Percentiles rank a stretch among this genome's conserved stretches.
phyloP scores from a whole-genome alignment of 1,284 basidiomycete genomes.

The Sanghuangporus weigelae region DNA sequence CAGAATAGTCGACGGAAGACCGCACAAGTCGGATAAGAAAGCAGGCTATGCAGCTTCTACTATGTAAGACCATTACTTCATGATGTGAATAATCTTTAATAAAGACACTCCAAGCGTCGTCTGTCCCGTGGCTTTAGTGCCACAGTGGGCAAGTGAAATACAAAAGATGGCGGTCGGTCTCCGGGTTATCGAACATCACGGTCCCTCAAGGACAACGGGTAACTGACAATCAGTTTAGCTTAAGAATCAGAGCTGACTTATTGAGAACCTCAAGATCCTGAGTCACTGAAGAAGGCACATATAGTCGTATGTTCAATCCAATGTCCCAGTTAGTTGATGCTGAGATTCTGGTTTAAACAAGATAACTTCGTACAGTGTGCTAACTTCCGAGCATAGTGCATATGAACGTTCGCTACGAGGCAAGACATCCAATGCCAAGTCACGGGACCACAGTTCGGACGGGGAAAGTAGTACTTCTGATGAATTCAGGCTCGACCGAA shows the following conservation, averaged over 20 bases:
- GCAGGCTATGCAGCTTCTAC: conserved; percentile 69
- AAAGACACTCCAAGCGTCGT: conserved; percentile 51
- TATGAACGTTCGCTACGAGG: conserved; percentile 25
- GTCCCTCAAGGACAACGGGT: conserved; percentile 66
- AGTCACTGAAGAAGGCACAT: conserved; percentile 56
- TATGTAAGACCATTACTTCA: conserved; percentile 47
- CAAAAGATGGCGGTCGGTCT: conserved; percentile 70
- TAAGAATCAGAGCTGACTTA: neutral
- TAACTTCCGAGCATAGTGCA: conserved; percentile 67
- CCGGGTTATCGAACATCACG: conserved; percentile 80
- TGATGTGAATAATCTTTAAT: neutral
- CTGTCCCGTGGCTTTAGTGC: conserved; percentile 80
- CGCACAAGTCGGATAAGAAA: conserved; percentile 63
- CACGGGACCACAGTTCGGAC: conserved; percentile 28
- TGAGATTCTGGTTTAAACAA: conserved; percentile 3
- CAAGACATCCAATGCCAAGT: conserved; percentile 23
- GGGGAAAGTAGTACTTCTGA: conserved; percentile 28
- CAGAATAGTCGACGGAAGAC: conserved; percentile 73
- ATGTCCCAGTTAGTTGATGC: neutral
- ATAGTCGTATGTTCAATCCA: conserved; percentile 48
- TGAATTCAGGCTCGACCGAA: conserved; percentile 38
- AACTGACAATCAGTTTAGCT: conserved; percentile 18
- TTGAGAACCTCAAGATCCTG: conserved; percentile 44
- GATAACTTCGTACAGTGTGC: conserved; percentile 76
- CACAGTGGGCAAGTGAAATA: conserved; percentile 90